Evolutionary conservation across 352 stramenopile genomes (phyloP), one percentile per base, ranked within the genome.

Genomic region (Peronospora farinosa): DNA sequence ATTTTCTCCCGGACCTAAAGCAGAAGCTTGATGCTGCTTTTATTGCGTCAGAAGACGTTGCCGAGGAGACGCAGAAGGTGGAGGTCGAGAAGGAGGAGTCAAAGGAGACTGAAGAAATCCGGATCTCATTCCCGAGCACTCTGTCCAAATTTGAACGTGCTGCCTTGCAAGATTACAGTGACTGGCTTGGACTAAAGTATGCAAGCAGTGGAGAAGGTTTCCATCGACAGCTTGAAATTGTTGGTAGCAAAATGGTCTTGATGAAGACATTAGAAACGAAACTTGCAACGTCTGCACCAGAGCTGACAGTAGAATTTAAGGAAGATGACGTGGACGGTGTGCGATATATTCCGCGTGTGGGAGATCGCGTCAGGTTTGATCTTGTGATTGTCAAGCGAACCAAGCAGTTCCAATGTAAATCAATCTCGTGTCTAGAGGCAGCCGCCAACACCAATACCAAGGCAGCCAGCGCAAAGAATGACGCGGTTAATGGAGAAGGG

Each of bases 111-210:
- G 46, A 69, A 5, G 54, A 74, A 19, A 68, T 77, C 12, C 64
- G 79, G 31, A 41, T 78, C 28, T 66, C 57, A 28, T 66, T 85
- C 15, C 61, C 73, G 0, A 62, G 38, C 8, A 46, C 69, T 7
- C 50, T 88, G 54, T 75, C 72, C n/a, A 86, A 82, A 50, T 73
- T 71, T 36, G 75, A 91, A 55, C 75, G 78, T 38, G 64, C 65
- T 35, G 74, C 65, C 25, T 62, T 91, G 21, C 69, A 83, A 17
- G 65, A 78, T 37, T 91, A 88, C 49, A 83, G 73, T 40, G 68
- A 82, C 15, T 77, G 60, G 47, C 66, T 91, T 15, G 74, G 68
- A 2, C 48, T 88, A 8, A 57, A 51, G n/a, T 72, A 86, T 32
- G 65, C 70, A 49, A 86, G 74, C 47, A 57, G 38, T 1, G 74